These are phyloP conservation scores for Dictyostelium intermedium DNA, from an alignment of 78 protist genomes.

Conservation along the genomic window DNA sequence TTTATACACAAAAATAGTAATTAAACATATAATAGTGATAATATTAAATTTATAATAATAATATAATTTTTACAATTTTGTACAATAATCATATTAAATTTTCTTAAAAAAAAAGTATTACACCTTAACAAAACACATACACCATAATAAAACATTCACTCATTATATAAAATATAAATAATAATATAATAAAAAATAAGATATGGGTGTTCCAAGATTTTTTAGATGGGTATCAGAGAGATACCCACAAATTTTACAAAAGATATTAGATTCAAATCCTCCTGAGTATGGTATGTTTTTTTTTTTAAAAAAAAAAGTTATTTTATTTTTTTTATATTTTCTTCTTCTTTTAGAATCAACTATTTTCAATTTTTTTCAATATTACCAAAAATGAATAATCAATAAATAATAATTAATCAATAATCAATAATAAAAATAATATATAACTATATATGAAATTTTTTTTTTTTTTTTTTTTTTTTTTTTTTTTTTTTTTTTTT, in stretches of 20 bases:
- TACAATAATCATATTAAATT: neutral
- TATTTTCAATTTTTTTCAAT: too few relatives aligned
- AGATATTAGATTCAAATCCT: constrained; percentile 74
- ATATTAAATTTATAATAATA: neutral
- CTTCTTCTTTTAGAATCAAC: too few relatives aligned
- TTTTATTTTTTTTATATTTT: too few relatives aligned
- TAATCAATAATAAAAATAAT: too few relatives aligned
- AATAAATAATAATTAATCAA: too few relatives aligned
- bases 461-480: neutral
- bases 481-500: constrained; percentile 77
- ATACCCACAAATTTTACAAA: constrained; percentile 89
- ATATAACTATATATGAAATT: neutral
- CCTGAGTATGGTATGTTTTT: constrained; percentile 58
- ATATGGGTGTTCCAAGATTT: constrained; percentile 93
- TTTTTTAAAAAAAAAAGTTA: neutral
- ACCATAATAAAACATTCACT: neutral
- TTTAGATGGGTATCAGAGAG: constrained; percentile 93
- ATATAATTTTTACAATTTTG: neutral
- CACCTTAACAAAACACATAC: neutral
- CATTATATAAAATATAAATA: neutral
- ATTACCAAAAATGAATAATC: too few relatives aligned
- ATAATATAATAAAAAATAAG: neutral
- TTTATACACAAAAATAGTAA: too few relatives aligned
- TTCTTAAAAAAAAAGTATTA: neutral
- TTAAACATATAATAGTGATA: neutral